A percentile compares a stretch with the other conserved stretches of the same genome.
Evolutionary conservation across 2,329 filamentous ascomycete species (phyloP).

Genomic region (Xylaria arbuscula): DNA sequence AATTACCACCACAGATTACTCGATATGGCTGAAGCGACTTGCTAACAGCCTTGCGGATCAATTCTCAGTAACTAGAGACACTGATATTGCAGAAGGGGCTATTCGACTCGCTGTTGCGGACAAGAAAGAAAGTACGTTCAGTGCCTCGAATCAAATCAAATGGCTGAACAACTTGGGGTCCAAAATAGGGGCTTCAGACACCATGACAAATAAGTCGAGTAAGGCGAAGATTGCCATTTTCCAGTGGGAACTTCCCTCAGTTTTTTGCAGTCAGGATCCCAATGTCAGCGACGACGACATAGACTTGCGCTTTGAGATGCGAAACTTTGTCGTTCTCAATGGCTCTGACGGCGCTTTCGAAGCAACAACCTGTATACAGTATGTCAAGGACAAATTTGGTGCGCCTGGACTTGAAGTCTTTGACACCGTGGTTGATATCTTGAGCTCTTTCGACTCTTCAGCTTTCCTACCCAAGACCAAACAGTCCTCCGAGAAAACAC

Average conservation of each 20-base stretch:
- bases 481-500: background rate
- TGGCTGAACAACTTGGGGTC: background rate
- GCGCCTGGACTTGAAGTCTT: background rate
- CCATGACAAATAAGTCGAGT: background rate
- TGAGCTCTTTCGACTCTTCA: background rate
- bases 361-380: background rate
- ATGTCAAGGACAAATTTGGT: background rate
- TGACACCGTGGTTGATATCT: background rate
- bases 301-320: background rate
- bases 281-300: background rate
- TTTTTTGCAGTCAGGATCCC: background rate
- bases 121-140: too few species aligned
- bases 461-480: background rate
- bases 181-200: background rate
- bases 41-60: too few species aligned
- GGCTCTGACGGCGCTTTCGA: background rate
- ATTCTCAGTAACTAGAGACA: too few species aligned
- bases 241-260: background rate
- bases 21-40: too few species aligned
- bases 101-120: too few species aligned
- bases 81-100: too few species aligned
- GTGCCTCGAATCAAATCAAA: background rate
- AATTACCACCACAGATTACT: too few species aligned
- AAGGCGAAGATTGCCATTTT: background rate
- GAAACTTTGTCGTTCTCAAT: background rate